A percentile compares a stretch with the other conserved stretches of the same genome.
Evolutionary conservation across 108 stramenopile species (phyloP).

Genomic region (Skeletonema marinoi): DNA sequence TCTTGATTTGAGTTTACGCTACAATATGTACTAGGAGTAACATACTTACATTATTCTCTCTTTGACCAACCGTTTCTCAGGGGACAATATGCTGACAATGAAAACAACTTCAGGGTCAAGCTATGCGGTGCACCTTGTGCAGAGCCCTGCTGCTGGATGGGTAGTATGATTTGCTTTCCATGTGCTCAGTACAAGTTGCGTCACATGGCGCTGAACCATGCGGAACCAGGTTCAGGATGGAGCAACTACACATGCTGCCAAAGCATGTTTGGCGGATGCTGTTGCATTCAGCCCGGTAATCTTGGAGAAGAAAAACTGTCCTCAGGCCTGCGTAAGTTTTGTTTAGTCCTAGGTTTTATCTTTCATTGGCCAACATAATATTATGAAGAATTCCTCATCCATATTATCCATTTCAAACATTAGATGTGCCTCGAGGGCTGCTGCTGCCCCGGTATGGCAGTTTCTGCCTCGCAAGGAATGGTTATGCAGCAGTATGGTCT

Average conservation of each 20-base stretch:
- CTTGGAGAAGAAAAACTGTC: constrained; percentile 66
- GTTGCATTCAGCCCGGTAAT: constrained; percentile 69
- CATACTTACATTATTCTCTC: neutral
- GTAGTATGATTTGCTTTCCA: constrained; percentile 57
- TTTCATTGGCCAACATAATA: no score
- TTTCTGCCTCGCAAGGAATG: constrained; percentile 59
- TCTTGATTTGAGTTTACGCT: neutral
- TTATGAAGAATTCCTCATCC: neutral
- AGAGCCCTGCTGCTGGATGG: constrained; percentile 65
- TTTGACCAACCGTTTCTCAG: constrained; percentile 5
- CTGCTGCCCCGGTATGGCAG: constrained; percentile 70
- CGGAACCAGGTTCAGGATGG: constrained; percentile 71
- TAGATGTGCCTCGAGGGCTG: constrained; percentile 78
- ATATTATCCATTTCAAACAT: constrained; percentile 1
- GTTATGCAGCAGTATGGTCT: constrained; percentile 62
- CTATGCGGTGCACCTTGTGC: constrained; percentile 69
- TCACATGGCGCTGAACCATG: constrained; percentile 73
- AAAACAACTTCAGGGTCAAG: constrained; percentile 58
- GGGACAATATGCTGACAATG: constrained; percentile 55
- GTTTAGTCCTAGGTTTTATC: no score
- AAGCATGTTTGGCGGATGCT: constrained; percentile 76
- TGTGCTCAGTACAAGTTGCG: constrained; percentile 69
- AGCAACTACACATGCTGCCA: constrained; percentile 75
- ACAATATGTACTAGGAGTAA: neutral
- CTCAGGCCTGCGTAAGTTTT: constrained; percentile 17